phyloP scores from a whole-genome alignment of 495 filamentous ascomycete genomes.

The Podospora comata region DNA sequence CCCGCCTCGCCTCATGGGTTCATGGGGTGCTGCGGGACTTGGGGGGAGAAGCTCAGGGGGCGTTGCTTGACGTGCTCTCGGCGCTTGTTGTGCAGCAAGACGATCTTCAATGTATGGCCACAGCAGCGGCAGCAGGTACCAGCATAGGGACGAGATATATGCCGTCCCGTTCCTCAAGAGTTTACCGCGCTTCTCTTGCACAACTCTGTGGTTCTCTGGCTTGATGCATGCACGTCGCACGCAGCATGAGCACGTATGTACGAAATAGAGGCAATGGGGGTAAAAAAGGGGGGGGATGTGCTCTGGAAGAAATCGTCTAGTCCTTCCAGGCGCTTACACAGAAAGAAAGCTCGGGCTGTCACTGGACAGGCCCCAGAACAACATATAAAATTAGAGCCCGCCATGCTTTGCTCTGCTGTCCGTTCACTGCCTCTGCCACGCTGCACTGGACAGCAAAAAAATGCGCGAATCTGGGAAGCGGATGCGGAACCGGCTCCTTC shows the following conservation, averaged over 20 bases:
- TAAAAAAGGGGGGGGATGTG: conserved; percentile 27
- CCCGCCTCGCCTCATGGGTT: conserved; percentile 31
- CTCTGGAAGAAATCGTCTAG: conserved; percentile 29
- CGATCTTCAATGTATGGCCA: conserved; percentile 13
- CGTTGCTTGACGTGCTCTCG: conserved; percentile 23
- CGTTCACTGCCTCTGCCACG: conserved; percentile 14
- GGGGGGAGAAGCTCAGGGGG: conserved; percentile 4
- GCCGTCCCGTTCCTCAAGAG: neutral
- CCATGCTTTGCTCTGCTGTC: conserved; percentile 11
- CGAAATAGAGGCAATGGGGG: conserved; percentile 16
- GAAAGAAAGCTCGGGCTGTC: conserved; percentile 26
- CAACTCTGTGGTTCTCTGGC: conserved; percentile 4
- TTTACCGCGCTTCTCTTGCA: conserved; percentile 11
- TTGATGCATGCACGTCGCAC: conserved; percentile 3
- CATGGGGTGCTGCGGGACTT: conserved; percentile 16
- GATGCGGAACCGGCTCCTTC: conserved; percentile 11
- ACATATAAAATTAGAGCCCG: conserved; percentile 37
- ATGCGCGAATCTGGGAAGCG: conserved; percentile 13
- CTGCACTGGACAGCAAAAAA: conserved; percentile 2
- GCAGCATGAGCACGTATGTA: conserved; percentile 15
- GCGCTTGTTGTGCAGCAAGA: conserved; percentile 37
- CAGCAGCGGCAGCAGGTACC: conserved; percentile 5
- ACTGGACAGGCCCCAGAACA: conserved; percentile 30
- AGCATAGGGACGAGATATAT: neutral
- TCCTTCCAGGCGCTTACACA: conserved; percentile 34